Conservation (phyloP, 208 protist species). For the Paratrypanosoma confusum region DNA sequence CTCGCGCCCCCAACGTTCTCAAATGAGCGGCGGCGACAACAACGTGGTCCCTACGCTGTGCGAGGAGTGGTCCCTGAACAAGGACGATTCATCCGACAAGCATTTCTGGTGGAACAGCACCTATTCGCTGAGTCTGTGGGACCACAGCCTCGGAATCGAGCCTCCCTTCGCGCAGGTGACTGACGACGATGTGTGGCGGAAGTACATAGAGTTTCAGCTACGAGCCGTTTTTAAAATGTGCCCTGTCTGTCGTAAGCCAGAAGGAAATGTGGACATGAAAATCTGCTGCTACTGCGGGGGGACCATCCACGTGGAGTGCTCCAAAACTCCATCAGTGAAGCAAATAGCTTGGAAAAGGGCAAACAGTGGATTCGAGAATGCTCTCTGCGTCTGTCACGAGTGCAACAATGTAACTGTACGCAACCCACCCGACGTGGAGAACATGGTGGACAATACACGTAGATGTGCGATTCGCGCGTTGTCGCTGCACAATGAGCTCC, state of each 20-base stretch:
- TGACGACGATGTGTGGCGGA: slow-evolving; percentile 49
- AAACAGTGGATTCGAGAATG: slow-evolving; percentile 27
- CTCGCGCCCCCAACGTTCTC: too few relatives aligned
- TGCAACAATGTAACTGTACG: slow-evolving; percentile 22
- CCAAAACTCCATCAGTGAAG: slow-evolving; percentile 16
- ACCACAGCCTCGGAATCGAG: slow-evolving; percentile 24
- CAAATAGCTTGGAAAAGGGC: slow-evolving; percentile 60
- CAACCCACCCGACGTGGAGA: slow-evolving; percentile 8
- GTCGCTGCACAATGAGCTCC: slow-evolving; percentile 35
- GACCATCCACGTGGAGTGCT: slow-evolving; percentile 49
- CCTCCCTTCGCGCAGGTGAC: slow-evolving; percentile 15
- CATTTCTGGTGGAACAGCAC: slow-evolving; percentile 74
- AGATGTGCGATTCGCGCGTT: slow-evolving; percentile 28
- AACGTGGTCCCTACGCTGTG: slow-evolving; percentile 38
- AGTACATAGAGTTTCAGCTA: slow-evolving; percentile 55
- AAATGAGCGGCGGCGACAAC: too few relatives aligned
- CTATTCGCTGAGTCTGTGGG: slow-evolving; percentile 63
- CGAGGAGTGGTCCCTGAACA: slow-evolving; percentile 62
- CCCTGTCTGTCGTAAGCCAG: slow-evolving; percentile 34
- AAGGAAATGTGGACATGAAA: slow-evolving; percentile 58
- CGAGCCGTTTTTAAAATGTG: slow-evolving; percentile 55
- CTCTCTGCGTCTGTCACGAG: slow-evolving; percentile 41
- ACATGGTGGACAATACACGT: slow-evolving; percentile 22
- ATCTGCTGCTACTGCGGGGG: slow-evolving; percentile 67
- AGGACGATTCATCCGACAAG: slow-evolving; percentile 19